phyloP scores from a whole-genome alignment of 495 filamentous ascomycete genomes.

The Penicillium paradoxum region DNA sequence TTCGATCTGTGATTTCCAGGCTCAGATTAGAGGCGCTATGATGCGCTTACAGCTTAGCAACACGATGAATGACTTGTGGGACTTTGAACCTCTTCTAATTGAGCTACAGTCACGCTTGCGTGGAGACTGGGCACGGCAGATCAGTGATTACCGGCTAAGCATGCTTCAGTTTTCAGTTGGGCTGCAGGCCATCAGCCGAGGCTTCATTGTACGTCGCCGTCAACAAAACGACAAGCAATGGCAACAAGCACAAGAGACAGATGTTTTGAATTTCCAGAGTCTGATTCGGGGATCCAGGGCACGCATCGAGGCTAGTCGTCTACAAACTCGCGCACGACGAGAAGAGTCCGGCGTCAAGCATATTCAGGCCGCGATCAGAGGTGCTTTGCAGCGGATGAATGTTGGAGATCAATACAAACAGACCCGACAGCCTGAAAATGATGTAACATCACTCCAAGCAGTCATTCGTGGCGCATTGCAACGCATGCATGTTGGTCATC shows the following conservation, averaged over 20 bases:
- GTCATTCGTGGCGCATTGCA: conserved; percentile 54
- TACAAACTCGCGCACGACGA: conserved; percentile 56
- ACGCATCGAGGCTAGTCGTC: conserved; percentile 59
- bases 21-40: conserved; percentile 78
- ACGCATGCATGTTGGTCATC: conserved; percentile 41
- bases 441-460: conserved; percentile 55
- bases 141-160: conserved; percentile 69
- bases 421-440: conserved; percentile 47
- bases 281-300: conserved; percentile 73
- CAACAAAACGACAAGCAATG: conserved; percentile 55
- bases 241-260: conserved; percentile 65
- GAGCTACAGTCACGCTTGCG: conserved; percentile 81
- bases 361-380: conserved; percentile 58
- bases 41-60: conserved; percentile 71
- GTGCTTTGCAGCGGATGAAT: conserved; percentile 50
- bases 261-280: conserved; percentile 79
- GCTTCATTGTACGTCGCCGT: conserved; percentile 67
- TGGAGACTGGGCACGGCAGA: conserved; percentile 72
- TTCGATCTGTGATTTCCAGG: conserved; percentile 73
- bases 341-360: conserved; percentile 53
- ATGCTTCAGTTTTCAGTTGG: conserved; percentile 72
- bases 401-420: conserved; percentile 40
- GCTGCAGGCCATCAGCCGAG: conserved; percentile 75
- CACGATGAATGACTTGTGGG: conserved; percentile 88
- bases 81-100: conserved; percentile 69